Percentiles rank a stretch among this genome's conserved stretches.
Conservation (phyloP, 2,329 filamentous ascomycete genomes). For the Aspergillus sp. region DNA sequence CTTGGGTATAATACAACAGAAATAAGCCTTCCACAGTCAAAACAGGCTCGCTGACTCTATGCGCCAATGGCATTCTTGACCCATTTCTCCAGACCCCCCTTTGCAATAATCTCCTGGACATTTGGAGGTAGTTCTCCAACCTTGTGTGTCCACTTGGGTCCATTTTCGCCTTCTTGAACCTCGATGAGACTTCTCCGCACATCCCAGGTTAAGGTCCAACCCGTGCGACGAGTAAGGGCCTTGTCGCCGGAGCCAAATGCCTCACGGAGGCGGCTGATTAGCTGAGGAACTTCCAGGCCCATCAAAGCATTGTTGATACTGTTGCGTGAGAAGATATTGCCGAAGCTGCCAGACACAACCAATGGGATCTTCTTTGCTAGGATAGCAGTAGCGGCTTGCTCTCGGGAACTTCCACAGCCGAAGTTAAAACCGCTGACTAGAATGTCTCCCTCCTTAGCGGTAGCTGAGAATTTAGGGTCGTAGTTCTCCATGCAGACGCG, state of each 20-base stretch:
- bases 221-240: constrained; percentile 29
- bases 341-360: constrained; percentile 39
- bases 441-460: constrained; percentile 71
- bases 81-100: constrained; percentile 79
- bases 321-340: constrained; percentile 41
- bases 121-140: constrained; percentile 82
- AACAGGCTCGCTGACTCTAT: constrained; percentile 7
- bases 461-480: constrained; percentile 66
- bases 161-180: constrained; percentile 68
- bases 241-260: constrained; percentile 24
- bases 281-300: constrained; percentile 39
- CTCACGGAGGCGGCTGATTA: constrained; percentile 37
- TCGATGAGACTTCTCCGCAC: constrained; percentile 68
- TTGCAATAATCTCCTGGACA: constrained; percentile 80
- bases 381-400: constrained; percentile 82
- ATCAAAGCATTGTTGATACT: constrained; percentile 45
- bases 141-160: constrained; percentile 71
- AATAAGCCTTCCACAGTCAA: neutral
- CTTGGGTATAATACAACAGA: constrained; percentile 10
- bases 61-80: constrained; percentile 60
- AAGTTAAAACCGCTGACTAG: constrained; percentile 88
- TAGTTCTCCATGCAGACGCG: constrained; percentile 94
- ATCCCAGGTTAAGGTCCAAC: constrained; percentile 83
- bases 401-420: constrained; percentile 75
- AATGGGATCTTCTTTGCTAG: constrained; percentile 38